Evolutionary conservation across 1,139 yeast species (phyloP), one percentile per base, ranked within the genome.

Genomic region (Lodderomyces beijingensis): DNA sequence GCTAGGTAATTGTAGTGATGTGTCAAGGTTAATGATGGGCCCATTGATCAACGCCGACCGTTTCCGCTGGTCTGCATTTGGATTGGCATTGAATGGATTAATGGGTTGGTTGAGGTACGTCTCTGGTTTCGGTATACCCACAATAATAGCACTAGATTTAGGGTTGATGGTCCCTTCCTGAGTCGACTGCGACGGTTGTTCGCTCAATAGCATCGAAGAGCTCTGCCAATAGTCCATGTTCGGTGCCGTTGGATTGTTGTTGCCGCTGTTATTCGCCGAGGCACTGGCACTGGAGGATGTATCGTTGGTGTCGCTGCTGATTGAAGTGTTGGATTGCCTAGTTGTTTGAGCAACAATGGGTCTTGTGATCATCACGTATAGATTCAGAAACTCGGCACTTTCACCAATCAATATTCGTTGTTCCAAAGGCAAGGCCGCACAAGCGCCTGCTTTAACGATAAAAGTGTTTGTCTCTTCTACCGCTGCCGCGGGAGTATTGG

Each of bases 11-110:
- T 59, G 67, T 22, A 77, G 52, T 2, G 88, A 70, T 39, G 77
- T 75, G 51, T 89, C 96, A 31, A 89, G 57, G 50, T 88, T 87
- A 32, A 89, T 55, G 7, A 89, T 77, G 1, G 97, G 97, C 0
- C 97, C 97, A 37, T 73, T 75, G 19, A 79, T 62, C 31, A 89
- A 60, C 0, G 97, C 96, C 4, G 81, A 76, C 35, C 88, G 69
- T 50, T 89, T 89, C 28, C 95, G 66, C 43, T 77, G 82, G 51
- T 88, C 96, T 3, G 80, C 69, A 1, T 79, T 66, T 2, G 86
- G 82, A 35, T 64, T 63, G 5, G 74, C 65, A 44, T 57, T 64
- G 47, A 63, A 65, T 2, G 69, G 68, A 35, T 64, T 65, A 24
- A 66, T 59, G 3, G 70, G 71, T 23, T 44, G 50, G 10, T 47